These are phyloP conservation scores for Suhomyces atakaporum DNA, from an alignment of 1,139 yeast species.

Conservation along the genomic window DNA sequence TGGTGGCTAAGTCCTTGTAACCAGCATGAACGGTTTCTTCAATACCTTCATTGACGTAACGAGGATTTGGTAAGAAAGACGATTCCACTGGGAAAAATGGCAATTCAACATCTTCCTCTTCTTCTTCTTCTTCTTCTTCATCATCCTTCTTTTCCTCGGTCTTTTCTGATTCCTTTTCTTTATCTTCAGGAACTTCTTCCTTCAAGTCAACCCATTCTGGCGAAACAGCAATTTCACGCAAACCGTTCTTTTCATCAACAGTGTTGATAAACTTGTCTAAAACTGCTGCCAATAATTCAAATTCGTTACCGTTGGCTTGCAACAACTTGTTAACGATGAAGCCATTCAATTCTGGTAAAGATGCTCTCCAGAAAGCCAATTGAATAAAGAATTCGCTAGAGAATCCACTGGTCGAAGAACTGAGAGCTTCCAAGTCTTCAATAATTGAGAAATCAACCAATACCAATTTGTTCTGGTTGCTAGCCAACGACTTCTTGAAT, in stretches of 20 bases:
- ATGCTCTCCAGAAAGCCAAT: constrained; percentile 75
- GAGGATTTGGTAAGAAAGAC: constrained; percentile 61
- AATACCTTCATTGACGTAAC: constrained; percentile 37
- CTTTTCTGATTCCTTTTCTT: constrained; percentile 20
- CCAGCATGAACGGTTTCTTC: constrained; percentile 42
- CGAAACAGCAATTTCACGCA: constrained; percentile 45
- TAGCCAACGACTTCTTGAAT: constrained; percentile 58
- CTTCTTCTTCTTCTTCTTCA: constrained; percentile 18
- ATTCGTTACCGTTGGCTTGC: constrained; percentile 79
- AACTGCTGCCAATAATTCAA: constrained; percentile 82
- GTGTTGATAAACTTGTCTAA: constrained; percentile 66
- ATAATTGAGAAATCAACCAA: constrained; percentile 62
- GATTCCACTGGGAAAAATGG: constrained; percentile 61
- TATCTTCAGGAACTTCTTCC: constrained; percentile 20
- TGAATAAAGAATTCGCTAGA: constrained; percentile 75
- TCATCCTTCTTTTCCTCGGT: constrained; percentile 19
- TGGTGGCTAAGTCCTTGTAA: constrained; percentile 63
- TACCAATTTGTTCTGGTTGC: constrained; percentile 52
- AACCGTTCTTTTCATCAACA: constrained; percentile 49
- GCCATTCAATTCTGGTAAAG: constrained; percentile 63
- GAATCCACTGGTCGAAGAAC: constrained; percentile 73
- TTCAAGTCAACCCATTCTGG: constrained; percentile 46
- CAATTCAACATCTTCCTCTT: constrained; percentile 30
- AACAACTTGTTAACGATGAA: constrained; percentile 77
- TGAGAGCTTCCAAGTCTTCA: constrained; percentile 47